Percentiles rank a stretch among this genome's conserved stretches.
Conservation (phyloP, 1,284 basidiomycete genomes). For the Porogramme epimiltina region DNA sequence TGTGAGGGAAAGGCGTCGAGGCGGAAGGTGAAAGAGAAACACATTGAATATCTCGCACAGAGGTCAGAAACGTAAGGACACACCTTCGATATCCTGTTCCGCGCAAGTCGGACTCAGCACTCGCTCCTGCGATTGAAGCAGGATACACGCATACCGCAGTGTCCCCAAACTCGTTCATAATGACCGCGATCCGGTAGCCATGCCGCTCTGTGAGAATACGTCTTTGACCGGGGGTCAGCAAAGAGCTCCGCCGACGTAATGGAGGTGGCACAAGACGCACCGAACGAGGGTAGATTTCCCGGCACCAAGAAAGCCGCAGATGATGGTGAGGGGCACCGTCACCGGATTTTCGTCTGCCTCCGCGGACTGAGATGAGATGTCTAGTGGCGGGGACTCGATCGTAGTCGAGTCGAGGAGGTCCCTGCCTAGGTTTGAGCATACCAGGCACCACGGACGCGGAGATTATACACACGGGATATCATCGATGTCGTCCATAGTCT, state of each 20-base stretch:
- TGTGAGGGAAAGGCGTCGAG: background rate
- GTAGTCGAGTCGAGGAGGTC: constrained; percentile 45
- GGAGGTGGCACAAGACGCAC: constrained; percentile 37
- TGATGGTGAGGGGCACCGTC: constrained; percentile 83
- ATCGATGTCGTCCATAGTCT: constrained; percentile 22
- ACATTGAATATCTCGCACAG: too few species aligned
- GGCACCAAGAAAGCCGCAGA: constrained; percentile 89
- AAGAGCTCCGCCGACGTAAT: too few species aligned
- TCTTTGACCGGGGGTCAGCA: constrained; percentile 37
- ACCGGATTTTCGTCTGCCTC: background rate
- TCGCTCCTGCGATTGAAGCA: background rate
- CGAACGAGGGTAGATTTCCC: constrained; percentile 90
- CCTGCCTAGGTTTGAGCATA: constrained; percentile 28
- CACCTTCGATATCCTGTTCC: constrained; percentile 33
- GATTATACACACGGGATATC: constrained; percentile 30
- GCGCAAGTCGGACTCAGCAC: constrained; percentile 5
- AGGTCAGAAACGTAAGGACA: background rate
- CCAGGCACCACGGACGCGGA: background rate
- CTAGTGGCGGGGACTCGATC: constrained; percentile 8
- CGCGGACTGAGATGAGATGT: constrained; percentile 1
- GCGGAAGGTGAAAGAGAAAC: background rate
- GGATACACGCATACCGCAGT: constrained; percentile 58
- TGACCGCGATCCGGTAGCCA: constrained; percentile 93
- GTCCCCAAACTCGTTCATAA: constrained; percentile 95
- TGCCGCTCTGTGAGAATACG: constrained; percentile 89